Percentiles rank a stretch among this genome's conserved stretches.
phyloP scores from a whole-genome alignment of 2,329 filamentous ascomycete species.

The Paracorniculantispora psalliotae region DNA sequence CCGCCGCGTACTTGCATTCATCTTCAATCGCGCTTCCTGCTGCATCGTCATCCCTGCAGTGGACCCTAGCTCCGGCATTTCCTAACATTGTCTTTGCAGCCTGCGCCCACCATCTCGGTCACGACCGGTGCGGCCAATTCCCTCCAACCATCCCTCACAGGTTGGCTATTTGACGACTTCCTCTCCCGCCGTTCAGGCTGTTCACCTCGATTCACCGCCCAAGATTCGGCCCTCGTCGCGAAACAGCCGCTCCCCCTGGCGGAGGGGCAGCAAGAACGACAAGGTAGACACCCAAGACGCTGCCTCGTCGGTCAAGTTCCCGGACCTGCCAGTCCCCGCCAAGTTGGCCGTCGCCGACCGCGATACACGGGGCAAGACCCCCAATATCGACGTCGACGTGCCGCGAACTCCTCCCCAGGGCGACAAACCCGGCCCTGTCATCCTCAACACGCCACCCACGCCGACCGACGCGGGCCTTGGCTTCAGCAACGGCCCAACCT shows the following conservation, averaged over 20 bases:
- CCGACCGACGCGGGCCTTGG: conserved; percentile 43
- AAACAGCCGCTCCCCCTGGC: conserved; percentile 10
- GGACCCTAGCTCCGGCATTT: neutral
- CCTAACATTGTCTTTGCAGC: conserved; percentile 13
- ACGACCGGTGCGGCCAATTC: conserved; percentile 35
- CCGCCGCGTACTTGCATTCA: neutral
- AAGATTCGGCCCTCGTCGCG: conserved; percentile 14
- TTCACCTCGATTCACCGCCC: conserved; percentile 33
- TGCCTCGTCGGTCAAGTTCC: conserved; percentile 20
- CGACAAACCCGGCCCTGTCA: conserved; percentile 45
- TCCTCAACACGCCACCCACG: conserved; percentile 63
- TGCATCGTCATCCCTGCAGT: conserved; percentile 12
- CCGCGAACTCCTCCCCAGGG: conserved; percentile 45
- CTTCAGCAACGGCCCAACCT: conserved; percentile 19
- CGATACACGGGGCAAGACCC: conserved; percentile 22
- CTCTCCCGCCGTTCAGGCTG: conserved; percentile 60
- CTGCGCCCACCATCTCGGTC: conserved; percentile 9
- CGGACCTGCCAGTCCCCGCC: conserved; percentile 26
- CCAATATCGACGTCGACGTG: conserved; percentile 25
- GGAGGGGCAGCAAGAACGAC: conserved; percentile 11
- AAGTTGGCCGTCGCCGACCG: conserved; percentile 25
- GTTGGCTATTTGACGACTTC: conserved; percentile 64
- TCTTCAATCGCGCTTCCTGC: neutral
- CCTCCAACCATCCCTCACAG: conserved; percentile 59
- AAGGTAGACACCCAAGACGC: conserved; percentile 19